Conservation (phyloP, 352 stramenopile species). For the Bremia lactucae region DNA sequence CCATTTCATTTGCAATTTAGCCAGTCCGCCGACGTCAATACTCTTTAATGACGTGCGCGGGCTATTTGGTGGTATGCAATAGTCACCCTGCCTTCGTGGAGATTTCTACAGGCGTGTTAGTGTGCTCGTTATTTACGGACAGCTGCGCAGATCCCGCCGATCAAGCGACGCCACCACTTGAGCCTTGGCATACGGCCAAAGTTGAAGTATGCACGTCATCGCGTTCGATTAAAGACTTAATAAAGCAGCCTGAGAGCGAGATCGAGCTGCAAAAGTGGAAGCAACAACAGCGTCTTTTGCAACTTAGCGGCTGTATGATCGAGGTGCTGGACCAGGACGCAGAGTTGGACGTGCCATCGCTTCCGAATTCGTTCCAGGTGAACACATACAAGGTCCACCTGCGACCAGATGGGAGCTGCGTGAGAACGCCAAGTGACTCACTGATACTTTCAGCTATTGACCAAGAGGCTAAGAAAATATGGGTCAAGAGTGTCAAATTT, state of each 20-base stretch:
- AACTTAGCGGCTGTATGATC: slow-evolving; percentile 51
- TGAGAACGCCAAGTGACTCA: slow-evolving; percentile 32
- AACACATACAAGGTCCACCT: slow-evolving; percentile 45
- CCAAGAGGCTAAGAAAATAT: slow-evolving; percentile 33
- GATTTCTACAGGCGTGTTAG: slow-evolving; percentile 40
- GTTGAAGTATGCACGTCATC: slow-evolving; percentile 10
- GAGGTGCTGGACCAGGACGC: slow-evolving; percentile 43
- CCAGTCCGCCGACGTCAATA: too few relatives aligned
- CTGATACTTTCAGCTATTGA: slow-evolving; percentile 43
- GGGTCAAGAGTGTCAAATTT: slow-evolving; percentile 50
- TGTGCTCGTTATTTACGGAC: slow-evolving; percentile 23
- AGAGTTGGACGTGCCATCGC: slow-evolving; percentile 25
- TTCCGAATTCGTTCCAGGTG: slow-evolving; percentile 55
- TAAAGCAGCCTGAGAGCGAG: slow-evolving; percentile 13
- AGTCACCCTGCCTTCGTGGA: slow-evolving; percentile 44
- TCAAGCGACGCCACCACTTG: slow-evolving; percentile 30
- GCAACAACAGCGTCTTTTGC: slow-evolving; percentile 29
- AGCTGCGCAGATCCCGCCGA: neutral
- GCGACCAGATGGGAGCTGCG: slow-evolving; percentile 16
- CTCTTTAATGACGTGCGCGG: slow-evolving; percentile 69
- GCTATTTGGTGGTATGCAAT: slow-evolving; percentile 55
- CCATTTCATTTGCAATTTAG: too few relatives aligned
- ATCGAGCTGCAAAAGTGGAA: slow-evolving; percentile 5
- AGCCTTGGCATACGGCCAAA: slow-evolving; percentile 32
- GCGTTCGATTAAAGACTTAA: slow-evolving; percentile 22